Base-by-base conservation (phyloP, 2,329 filamentous ascomycete species). In the Ophiocordyceps polyrhachis-furcata region DNA sequence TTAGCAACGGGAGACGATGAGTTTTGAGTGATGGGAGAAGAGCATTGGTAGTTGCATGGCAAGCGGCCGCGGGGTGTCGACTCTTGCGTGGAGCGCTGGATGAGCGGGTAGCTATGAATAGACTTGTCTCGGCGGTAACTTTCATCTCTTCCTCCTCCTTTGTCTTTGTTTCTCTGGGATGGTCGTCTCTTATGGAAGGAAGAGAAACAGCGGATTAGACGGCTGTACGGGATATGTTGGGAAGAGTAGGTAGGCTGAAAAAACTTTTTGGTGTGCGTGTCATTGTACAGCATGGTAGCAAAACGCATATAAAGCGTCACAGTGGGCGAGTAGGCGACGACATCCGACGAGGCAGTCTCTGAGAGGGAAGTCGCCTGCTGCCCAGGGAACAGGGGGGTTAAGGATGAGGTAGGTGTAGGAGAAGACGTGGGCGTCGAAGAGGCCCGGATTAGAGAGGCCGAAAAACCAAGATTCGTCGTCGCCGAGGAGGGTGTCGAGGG, bases 371-470 rank as follows among this genome's bases (percentile, higher is more conserved):
- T 70, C 71, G 46, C 83, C 75, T 47, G 65, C 75, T 47, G 65
- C 66, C 83, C 83, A 88, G 1, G 62, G 66, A 50, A 86, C 50
- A 8, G 49, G 48, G 55, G 77, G 70, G 48, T 83, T 76, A 44
- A 93, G 62, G 44, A 96, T 67, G 43, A 93, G 66, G 59, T 93
- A 77, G 0, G 84, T 88, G 61, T 95, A 98, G 4, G 86, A 79
- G 63, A 95, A 96, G 2, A 96, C 75, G 45, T 76, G 78, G 7
- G 89, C 88, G 62, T 98, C 91, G 53, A 96, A 89, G 21, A 89
- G 56, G 0, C 79, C 76, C 0, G 89, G 85, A 57, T 28, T 60
- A 43, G 46, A 59, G 57, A 48, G 54, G 21, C 56, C 65, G 46
- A 73, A 73, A 57, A 76, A 76, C 68, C 69, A 75, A 3, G 53